A percentile compares a stretch with the other conserved stretches of the same genome.
Conservation (phyloP, 192 early-diverging fungal genomes). For the Coemansia sp. region DNA sequence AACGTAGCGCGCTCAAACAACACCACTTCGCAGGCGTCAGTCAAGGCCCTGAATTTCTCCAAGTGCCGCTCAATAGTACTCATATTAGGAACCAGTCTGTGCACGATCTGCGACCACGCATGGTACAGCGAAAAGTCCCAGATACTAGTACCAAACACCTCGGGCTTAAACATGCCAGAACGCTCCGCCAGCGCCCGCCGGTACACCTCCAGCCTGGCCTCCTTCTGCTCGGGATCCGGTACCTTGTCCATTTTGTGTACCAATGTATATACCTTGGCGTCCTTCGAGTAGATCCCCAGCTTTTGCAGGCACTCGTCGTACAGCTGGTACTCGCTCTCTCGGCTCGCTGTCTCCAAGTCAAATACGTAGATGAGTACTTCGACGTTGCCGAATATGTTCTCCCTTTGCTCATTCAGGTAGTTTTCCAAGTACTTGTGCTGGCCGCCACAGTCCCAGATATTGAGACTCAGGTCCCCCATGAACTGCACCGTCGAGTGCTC, state of each 20-base stretch:
- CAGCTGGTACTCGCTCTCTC: conserved; percentile 89
- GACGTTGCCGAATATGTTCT: conserved; percentile 97
- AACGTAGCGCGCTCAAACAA: conserved; percentile 96
- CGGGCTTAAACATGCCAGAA: conserved; percentile 25
- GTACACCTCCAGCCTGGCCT: conserved; percentile 33
- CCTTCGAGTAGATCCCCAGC: conserved; percentile 77
- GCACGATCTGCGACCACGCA: conserved; percentile 98
- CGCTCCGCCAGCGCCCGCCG: conserved; percentile 26
- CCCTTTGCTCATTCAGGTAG: conserved; percentile 89
- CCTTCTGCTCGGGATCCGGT: conserved; percentile 70
- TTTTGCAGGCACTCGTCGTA: conserved; percentile 77
- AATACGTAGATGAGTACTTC: conserved; percentile 99
- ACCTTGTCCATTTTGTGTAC: conserved; percentile 99
- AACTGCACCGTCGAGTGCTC: conserved; percentile 96
- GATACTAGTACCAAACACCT: conserved; percentile 44
- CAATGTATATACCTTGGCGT: conserved; percentile 94
- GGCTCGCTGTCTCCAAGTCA: conserved; percentile 90
- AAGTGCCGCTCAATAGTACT: conserved; percentile 77
- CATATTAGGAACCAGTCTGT: conserved; percentile 95
- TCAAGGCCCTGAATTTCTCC: conserved; percentile 75
- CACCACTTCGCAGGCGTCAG: conserved; percentile 94
- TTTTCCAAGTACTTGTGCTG: conserved; percentile 98
- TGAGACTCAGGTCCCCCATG: conserved; percentile 94
- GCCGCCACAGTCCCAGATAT: conserved; percentile 97
- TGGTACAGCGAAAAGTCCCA: conserved; percentile 52